A percentile compares a stretch with the other conserved stretches of the same genome.
Conservation (phyloP, 495 filamentous ascomycete genomes). For the Neurospora hispaniola region DNA sequence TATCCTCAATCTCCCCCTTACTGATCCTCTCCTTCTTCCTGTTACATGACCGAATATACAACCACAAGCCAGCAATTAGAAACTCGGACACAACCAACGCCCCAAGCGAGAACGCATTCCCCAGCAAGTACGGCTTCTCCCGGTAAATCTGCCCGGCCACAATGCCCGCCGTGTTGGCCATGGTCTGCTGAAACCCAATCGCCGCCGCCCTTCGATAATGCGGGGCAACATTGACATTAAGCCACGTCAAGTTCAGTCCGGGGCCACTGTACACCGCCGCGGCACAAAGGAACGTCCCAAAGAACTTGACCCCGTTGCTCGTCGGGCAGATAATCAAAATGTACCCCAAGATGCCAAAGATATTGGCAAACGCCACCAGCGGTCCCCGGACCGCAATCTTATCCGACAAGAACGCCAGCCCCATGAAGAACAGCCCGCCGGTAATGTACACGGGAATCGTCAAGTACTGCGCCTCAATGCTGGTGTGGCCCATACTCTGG, state of each 20-base stretch:
- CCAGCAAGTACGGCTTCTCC: conserved; percentile 38
- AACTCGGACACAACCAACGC: conserved; percentile 31
- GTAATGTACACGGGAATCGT: conserved; percentile 31
- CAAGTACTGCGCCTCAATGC: conserved; percentile 32
- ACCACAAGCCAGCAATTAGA: conserved; percentile 24
- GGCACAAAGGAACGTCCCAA: conserved; percentile 44
- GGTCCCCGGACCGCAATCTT: conserved; percentile 15
- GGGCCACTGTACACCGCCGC: conserved; percentile 40
- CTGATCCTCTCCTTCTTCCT: conserved; percentile 30
- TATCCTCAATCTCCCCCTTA: conserved; percentile 32
- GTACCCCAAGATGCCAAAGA: conserved; percentile 42
- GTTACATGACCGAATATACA: conserved; percentile 36
- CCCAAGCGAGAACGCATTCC: conserved; percentile 39
- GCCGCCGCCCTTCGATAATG: conserved; percentile 46
- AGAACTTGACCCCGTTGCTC: conserved; percentile 36
- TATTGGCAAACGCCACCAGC: conserved; percentile 33
- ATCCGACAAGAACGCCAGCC: conserved; percentile 33
- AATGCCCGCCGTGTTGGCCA: conserved; percentile 47
- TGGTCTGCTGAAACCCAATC: conserved; percentile 43
- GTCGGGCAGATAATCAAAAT: conserved; percentile 33
- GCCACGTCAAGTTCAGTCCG: conserved; percentile 45
- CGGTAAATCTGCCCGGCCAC: conserved; percentile 45
- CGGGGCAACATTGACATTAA: conserved; percentile 47
- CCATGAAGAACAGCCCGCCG: conserved; percentile 32
- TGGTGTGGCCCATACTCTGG: conserved; percentile 38